A percentile compares a stretch with the other conserved stretches of the same genome.
Conservation (phyloP, 352 stramenopile genomes). For the Phytophthora kernoviae region DNA sequence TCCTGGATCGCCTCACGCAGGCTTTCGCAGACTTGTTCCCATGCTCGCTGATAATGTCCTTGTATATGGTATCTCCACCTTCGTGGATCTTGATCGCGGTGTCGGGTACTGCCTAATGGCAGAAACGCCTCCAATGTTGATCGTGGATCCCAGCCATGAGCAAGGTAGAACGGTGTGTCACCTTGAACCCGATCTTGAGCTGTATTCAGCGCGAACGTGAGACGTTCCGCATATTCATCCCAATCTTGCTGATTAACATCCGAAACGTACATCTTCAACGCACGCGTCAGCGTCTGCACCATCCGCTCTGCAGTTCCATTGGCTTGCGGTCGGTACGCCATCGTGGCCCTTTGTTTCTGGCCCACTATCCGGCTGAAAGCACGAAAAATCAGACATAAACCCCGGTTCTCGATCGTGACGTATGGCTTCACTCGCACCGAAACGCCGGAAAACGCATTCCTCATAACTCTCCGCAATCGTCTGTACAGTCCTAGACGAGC, state of each 20-base stretch:
- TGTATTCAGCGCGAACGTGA: constrained; percentile 33
- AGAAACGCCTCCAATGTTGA: constrained; percentile 18
- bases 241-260: constrained; percentile 26
- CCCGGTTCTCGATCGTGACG: constrained; percentile 28
- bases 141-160: constrained; percentile 3
- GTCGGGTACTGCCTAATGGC: not conserved
- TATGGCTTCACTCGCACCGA: constrained; percentile 25
- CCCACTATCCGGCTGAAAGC: constrained; percentile 20
- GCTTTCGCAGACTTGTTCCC: not conserved
- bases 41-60: constrained; percentile 1
- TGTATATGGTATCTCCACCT: constrained; percentile 14
- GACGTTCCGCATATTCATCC: constrained; percentile 31
- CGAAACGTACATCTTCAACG: constrained; percentile 26
- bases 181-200: constrained; percentile 6
- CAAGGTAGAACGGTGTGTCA: constrained; percentile 6
- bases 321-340: constrained; percentile 27
- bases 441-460: constrained; percentile 16
- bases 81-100: too few species aligned
- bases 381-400: constrained; percentile 32
- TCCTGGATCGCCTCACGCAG: not conserved
- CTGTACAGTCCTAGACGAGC: constrained; percentile 14
- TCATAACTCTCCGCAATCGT: constrained; percentile 31
- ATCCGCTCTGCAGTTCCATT: constrained; percentile 26
- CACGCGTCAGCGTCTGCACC: constrained; percentile 20
- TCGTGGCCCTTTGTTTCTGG: constrained; percentile 10